Evolutionary conservation across 352 stramenopile species (phyloP), one percentile per base, ranked within the genome.

Genomic region (Globisporangium barbulae): DNA sequence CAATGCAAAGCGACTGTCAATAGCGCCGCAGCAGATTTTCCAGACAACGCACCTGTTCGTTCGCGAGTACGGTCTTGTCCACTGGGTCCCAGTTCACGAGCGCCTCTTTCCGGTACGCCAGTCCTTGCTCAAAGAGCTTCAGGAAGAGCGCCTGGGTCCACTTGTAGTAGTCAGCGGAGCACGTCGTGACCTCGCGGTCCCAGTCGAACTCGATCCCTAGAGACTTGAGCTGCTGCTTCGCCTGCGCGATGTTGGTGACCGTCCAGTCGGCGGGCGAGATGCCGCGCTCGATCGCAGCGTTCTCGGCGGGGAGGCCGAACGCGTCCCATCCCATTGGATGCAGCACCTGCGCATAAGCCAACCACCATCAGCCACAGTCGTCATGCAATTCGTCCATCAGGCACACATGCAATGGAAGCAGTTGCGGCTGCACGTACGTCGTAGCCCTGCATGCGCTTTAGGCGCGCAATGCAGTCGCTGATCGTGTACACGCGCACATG

Each of bases 101-200:
- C 52, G 97, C 97, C 45, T 98, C 85, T 57, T 96, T 98, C 58
- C 98, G 96, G 59, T 94, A 94, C 25, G 97, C 98, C 33, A 99
- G 79, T n/a, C 96, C 97, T 59, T 94, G 87, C 15, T 98, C 86
- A 57, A 97, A 98, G 48, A 99, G 82, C 74, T 99, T 86, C 28
- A 99, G 73, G 70, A 99, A 99, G 44, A 99, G 90, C 97, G 97
- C 99, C 75, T 99, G 98, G 19, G 98, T 99, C 97, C 98, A 99
- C 73, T 97, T 97, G 67, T 99, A 98, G 78, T 99, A 99, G 47
- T 97, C 89, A 8, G 92, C 69, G 60, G 98, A 79, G 48, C 97
- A 99, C 30, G 98, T 99, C 9, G 95, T 96, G 48, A 99, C 71
- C 69, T 99, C 98, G 9, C 88, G 81, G 30, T 98, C 89, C 98